Percentiles rank a stretch among this genome's conserved stretches.
phyloP scores from a whole-genome alignment of 163 green algal genomes.

The Trebouxia gelatinosa region DNA sequence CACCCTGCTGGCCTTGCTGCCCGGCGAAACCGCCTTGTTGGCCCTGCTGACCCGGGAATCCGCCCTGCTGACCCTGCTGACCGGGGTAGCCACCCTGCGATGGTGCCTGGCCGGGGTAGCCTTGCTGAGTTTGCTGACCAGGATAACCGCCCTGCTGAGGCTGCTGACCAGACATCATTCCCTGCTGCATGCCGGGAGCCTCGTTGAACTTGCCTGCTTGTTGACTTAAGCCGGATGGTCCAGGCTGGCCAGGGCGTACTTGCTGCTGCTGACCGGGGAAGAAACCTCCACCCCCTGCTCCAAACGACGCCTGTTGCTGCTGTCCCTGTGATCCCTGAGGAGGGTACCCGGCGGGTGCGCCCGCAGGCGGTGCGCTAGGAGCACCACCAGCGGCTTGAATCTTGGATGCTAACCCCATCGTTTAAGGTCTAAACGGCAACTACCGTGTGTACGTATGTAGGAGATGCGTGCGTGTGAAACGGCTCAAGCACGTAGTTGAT shows the following conservation, averaged over 20 bases:
- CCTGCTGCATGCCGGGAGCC: no score
- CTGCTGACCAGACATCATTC: no score
- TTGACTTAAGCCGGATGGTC: neutral
- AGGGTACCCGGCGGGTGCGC: conserved; percentile 8
- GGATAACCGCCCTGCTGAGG: neutral
- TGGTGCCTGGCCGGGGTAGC: neutral
- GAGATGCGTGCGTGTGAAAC: no score
- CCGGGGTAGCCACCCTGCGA: neutral
- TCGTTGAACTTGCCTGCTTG: neutral
- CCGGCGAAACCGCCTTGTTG: neutral
- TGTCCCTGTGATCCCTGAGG: neutral
- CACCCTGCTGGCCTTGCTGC: conserved; percentile 1
- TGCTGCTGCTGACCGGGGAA: conserved; percentile 14
- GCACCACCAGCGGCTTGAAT: neutral
- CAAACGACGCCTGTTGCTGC: no score
- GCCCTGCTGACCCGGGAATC: neutral
- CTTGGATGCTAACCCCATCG: conserved; percentile 20
- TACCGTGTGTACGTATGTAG: no score
- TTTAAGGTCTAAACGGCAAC: no score
- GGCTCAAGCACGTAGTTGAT: no score
- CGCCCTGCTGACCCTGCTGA: neutral
- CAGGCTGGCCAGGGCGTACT: neutral
- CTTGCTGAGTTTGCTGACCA: conserved; percentile 4
- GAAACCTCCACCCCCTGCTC: neutral
- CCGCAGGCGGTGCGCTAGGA: neutral